phyloP scores from a whole-genome alignment of 176 grass and related monocot genomes.

The Saccharum spontaneum region DNA sequence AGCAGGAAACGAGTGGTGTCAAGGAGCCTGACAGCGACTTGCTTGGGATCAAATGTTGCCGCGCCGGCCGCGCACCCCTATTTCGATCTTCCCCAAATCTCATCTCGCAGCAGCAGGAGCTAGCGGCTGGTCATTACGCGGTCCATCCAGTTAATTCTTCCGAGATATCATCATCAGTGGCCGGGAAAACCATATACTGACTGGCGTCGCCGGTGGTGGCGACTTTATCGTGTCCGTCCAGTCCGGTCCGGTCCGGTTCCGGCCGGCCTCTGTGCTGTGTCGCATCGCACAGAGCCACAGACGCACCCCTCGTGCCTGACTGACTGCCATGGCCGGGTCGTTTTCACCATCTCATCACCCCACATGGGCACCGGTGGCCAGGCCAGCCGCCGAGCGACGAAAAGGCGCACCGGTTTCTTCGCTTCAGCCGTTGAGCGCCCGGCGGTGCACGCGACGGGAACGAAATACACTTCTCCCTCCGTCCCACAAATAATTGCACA shows the following conservation, averaged over 20 bases:
- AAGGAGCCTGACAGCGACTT: neutral
- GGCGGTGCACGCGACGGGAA: neutral
- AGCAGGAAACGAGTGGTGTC: neutral
- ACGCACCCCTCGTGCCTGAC: neutral
- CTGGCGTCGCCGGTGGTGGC: neutral
- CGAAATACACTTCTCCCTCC: neutral
- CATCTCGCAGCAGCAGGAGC: too few relatives aligned
- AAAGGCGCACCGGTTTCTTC: neutral
- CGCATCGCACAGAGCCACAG: neutral
- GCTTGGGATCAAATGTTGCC: neutral
- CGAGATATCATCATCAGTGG: neutral
- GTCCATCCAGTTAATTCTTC: neutral
- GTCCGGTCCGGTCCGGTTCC: too few relatives aligned
- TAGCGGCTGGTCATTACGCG: too few relatives aligned
- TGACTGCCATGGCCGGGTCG: neutral
- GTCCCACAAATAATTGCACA: too few relatives aligned
- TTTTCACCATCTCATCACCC: neutral
- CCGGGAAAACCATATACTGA: neutral
- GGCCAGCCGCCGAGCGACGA: conserved; percentile 5
- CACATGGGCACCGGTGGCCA: neutral
- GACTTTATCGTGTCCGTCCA: neutral
- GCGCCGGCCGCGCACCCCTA: neutral
- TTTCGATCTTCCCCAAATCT: neutral
- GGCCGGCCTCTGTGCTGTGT: neutral
- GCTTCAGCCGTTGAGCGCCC: neutral